Percentiles rank a stretch among this genome's conserved stretches.
These are phyloP conservation scores for Arthroderma sp. DNA, from an alignment of 2,329 filamentous ascomycete genomes.

Conservation along the genomic window DNA sequence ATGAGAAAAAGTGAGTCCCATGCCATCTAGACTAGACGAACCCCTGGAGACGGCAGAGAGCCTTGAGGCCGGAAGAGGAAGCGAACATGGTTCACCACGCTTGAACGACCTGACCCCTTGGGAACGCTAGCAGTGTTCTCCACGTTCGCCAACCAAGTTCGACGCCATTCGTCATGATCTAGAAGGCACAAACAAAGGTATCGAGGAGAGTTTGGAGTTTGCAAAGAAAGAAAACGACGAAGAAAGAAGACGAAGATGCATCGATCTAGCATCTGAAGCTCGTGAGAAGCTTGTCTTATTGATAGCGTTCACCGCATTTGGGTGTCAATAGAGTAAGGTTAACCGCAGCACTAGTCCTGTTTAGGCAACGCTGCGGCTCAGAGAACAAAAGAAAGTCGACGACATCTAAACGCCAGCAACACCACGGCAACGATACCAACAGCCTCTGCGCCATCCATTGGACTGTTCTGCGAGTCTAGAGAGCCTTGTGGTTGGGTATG, in stretches of 20 bases:
- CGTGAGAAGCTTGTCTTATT: constrained; percentile 2
- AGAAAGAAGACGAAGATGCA: constrained; percentile 1
- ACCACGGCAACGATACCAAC: too few relatives aligned
- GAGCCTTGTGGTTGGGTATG: too few relatives aligned
- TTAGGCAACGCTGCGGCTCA: constrained; percentile 1
- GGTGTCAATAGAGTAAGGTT: constrained; percentile 7
- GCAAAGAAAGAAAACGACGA: not conserved
- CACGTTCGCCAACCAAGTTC: not conserved
- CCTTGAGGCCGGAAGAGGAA: not conserved
- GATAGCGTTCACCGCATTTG: constrained; percentile 7
- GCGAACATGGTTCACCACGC: not conserved
- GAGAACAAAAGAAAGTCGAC: not conserved
- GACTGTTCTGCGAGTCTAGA: too few relatives aligned
- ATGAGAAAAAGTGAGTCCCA: too few relatives aligned
- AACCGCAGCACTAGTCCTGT: constrained; percentile 4
- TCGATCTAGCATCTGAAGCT: constrained; percentile 3
- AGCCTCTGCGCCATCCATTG: too few relatives aligned
- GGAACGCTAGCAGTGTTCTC: not conserved
- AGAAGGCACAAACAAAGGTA: not conserved
- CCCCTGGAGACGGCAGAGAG: not conserved
- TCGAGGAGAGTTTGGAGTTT: not conserved
- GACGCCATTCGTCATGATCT: not conserved
- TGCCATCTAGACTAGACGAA: too few relatives aligned
- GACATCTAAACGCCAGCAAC: not conserved
- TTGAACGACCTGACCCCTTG: not conserved